Evolutionary conservation across 2,329 filamentous ascomycete genomes (phyloP).

Genomic region (Colletotrichum godetiae): DNA sequence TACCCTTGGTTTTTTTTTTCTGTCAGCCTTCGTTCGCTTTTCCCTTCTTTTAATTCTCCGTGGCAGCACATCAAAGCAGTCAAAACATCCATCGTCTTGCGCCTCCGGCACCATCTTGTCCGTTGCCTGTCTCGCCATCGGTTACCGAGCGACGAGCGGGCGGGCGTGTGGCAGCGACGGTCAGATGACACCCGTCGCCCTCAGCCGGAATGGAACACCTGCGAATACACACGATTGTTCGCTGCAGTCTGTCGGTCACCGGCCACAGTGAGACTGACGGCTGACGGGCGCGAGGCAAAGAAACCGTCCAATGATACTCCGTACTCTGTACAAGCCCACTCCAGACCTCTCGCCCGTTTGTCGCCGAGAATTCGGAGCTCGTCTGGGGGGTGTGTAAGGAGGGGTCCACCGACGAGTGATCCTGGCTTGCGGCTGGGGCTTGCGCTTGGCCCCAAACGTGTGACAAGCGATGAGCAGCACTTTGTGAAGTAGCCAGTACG

Average conservation of each 20-base stretch:
- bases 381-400: slow-evolving; percentile 14
- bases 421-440: slow-evolving; percentile 30
- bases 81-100: slow-evolving; percentile 18
- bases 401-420: slow-evolving; percentile 22
- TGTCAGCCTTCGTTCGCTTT: neutral
- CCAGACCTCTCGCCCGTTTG: slow-evolving; percentile 25
- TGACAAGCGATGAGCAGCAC: slow-evolving; percentile 23
- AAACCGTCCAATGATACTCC: neutral
- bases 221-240: slow-evolving; percentile 29
- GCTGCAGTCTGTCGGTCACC: slow-evolving; percentile 4
- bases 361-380: slow-evolving; percentile 34
- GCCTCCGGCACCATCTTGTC: slow-evolving; percentile 13
- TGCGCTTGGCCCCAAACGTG: slow-evolving; percentile 29
- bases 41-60: slow-evolving; percentile 7
- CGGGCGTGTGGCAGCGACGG: slow-evolving; percentile 14
- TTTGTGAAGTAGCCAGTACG: neutral
- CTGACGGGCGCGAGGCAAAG: slow-evolving; percentile 6
- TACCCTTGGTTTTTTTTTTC: neutral
- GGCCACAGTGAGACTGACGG: neutral
- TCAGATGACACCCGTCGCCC: slow-evolving; percentile 32
- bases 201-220: slow-evolving; percentile 31
- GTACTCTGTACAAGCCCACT: slow-evolving; percentile 18
- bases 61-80: slow-evolving; percentile 24
- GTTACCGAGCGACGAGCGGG: slow-evolving; percentile 25
- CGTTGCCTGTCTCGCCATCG: slow-evolving; percentile 14